Evolutionary conservation across 352 stramenopile genomes (phyloP).

Genomic region (Blastocystis sp.): DNA sequence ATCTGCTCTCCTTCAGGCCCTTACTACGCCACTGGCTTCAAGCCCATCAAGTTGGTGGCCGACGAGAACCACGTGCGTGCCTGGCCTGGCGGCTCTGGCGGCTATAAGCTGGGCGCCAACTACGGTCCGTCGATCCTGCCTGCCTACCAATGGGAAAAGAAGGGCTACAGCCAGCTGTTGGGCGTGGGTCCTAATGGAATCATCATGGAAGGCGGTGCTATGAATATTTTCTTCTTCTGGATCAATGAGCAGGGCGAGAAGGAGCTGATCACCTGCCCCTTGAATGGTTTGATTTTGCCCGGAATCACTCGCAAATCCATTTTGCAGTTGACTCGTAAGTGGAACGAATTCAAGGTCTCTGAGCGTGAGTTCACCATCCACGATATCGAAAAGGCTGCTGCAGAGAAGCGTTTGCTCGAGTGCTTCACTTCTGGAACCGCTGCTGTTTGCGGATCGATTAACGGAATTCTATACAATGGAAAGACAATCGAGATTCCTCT

Average conservation of each 20-base stretch:
- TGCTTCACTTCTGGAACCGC: slow-evolving; percentile 90
- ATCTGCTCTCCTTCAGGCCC: slow-evolving; percentile 91
- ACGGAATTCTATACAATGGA: slow-evolving; percentile 87
- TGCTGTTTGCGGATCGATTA: slow-evolving; percentile 85
- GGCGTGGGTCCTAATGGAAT: slow-evolving; percentile 57
- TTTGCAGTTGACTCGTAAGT: slow-evolving; percentile 80
- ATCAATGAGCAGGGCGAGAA: slow-evolving; percentile 82
- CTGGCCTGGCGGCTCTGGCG: slow-evolving; percentile 88
- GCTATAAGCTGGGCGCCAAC: slow-evolving; percentile 80
- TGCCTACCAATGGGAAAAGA: slow-evolving; percentile 58
- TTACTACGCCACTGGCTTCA: slow-evolving; percentile 91
- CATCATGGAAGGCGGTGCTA: slow-evolving; percentile 81
- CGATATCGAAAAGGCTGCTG: slow-evolving; percentile 82
- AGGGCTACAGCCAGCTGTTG: slow-evolving; percentile 54
- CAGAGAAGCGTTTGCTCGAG: slow-evolving; percentile 82
- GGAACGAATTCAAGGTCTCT: slow-evolving; percentile 85
- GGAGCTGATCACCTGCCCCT: slow-evolving; percentile 87
- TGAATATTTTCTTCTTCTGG: slow-evolving; percentile 97
- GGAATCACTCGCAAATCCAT: slow-evolving; percentile 91
- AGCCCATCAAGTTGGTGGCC: slow-evolving; percentile 79
- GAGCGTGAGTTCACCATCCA: slow-evolving; percentile 87
- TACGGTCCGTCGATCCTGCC: slow-evolving; percentile 64
- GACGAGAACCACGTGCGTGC: slow-evolving; percentile 86
- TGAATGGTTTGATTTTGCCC: slow-evolving; percentile 90
- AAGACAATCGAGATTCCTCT: slow-evolving; percentile 82